Base-by-base conservation (phyloP, 495 filamentous ascomycete genomes). In the Amphirosellinia nigrospora region DNA sequence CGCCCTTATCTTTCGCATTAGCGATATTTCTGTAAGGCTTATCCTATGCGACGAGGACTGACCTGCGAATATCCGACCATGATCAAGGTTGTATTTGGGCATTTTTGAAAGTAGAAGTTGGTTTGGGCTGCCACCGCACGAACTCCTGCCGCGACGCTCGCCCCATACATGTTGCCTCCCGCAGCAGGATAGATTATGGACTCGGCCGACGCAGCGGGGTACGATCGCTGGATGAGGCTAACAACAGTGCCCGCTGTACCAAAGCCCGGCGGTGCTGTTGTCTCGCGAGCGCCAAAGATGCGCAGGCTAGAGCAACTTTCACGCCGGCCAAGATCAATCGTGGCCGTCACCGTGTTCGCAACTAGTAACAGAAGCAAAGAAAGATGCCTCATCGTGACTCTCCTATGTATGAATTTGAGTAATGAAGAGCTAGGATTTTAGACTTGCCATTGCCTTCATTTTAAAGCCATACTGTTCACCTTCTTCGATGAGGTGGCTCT, bases 221-320 rank as follows among this genome's bases (percentile, higher is more conserved):
- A 86, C 21, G 84, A 83, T 34, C 75, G 74, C 15, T 82, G 69
- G 19, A 89, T 70, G 16, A 82, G 78, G 62, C 88, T 80, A 60
- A 89, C 83, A 32, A 89, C 84, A 4, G 82, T 82, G 55, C 66
- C 78, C 52, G 83, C 75, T 5, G 86, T 83, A 7, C 88, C 88
- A 72, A 85, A 88, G 13, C 88, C 87, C 9, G 82, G 74, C 5
- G 84, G 75, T 4, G 75, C 86, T 2, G 85, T 88, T 7, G 88
- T 90, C 77, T 90, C 89, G 52, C 89, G 85, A 4, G 89, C 89
- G 23, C 86, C 87, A 64, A 90, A 86, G 34, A 88, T 80, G 67
- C 89, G 89, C 41, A 89, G 78, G 23, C 77, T 71, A 5, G 85
- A 84, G 65, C 85, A 88, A 68, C 67, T 34, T n/a, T 68, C 64